phyloP scores from a whole-genome alignment of 306 rosid genomes.

The Lathyrus oleraceus region DNA sequence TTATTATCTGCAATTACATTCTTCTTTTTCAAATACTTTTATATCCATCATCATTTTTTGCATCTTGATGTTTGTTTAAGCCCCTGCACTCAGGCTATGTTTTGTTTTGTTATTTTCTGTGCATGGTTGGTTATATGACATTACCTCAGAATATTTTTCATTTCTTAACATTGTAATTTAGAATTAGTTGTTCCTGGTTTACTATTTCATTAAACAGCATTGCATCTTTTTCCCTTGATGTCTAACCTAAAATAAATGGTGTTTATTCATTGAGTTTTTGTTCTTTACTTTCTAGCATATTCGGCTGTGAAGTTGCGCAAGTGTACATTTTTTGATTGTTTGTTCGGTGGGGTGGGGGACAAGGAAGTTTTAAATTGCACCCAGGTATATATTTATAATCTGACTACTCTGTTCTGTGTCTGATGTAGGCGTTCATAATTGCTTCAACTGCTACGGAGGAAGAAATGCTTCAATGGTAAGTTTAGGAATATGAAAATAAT shows the following conservation, averaged over 20 bases:
- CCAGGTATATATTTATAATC: background rate
- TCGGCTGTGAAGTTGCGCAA: background rate
- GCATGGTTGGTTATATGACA: background rate
- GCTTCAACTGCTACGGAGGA: constrained; percentile 97
- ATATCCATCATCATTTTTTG: background rate
- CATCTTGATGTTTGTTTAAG: constrained; percentile 21
- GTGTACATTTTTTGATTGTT: background rate
- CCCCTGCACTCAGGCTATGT: background rate
- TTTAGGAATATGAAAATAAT: constrained; percentile 1
- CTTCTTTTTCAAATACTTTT: constrained; percentile 14
- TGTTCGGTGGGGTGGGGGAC: background rate
- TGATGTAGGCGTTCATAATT: constrained; percentile 84
- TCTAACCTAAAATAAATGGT: background rate
- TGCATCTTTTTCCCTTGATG: constrained; percentile 11
- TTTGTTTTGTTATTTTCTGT: background rate
- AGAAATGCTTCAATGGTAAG: constrained; percentile 93
- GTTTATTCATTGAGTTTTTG: constrained; percentile 11
- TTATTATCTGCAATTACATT: constrained; percentile 16
- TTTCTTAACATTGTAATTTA: background rate
- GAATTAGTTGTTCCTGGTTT: constrained; percentile 14
- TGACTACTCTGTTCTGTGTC: constrained; percentile 35
- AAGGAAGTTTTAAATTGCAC: constrained; percentile 11
- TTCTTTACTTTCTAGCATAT: constrained; percentile 20
- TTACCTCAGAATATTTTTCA: background rate
- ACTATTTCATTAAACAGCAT: constrained; percentile 3